Evolutionary conservation across 1,284 basidiomycete genomes (phyloP).

Genomic region (Phenoliferia sp.): DNA sequence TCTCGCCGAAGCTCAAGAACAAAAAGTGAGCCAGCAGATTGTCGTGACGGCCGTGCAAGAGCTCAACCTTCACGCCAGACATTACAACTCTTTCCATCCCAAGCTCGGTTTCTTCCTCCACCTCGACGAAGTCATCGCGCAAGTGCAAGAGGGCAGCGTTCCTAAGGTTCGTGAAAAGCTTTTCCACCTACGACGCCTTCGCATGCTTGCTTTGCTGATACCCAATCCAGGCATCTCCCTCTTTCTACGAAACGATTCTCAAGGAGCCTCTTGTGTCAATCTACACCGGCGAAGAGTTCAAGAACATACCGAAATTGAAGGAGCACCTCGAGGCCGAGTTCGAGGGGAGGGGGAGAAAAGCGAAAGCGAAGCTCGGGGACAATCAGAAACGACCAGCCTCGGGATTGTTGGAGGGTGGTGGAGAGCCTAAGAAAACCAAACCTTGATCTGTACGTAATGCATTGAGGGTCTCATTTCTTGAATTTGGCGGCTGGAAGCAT

Average conservation of each 20-base stretch:
- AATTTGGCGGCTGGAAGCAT: too few relatives aligned
- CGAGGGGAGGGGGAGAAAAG: conserved; percentile 14
- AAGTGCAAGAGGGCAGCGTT: conserved; percentile 55
- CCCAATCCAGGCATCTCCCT: background rate
- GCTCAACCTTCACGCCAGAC: conserved; percentile 46
- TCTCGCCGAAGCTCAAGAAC: conserved; percentile 67
- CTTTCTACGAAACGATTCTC: conserved; percentile 58
- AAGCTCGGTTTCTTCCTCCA: conserved; percentile 78
- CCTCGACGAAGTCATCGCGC: conserved; percentile 65
- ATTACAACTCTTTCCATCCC: conserved; percentile 92
- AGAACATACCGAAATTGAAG: conserved; percentile 73
- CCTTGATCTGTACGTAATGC: too few relatives aligned
- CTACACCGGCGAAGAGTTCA: conserved; percentile 51
- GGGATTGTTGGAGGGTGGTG: too few relatives aligned
- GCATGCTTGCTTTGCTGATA: background rate
- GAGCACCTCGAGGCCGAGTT: conserved; percentile 62
- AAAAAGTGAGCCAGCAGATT: conserved; percentile 52
- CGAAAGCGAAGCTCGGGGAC: background rate
- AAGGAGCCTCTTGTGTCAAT: conserved; percentile 65
- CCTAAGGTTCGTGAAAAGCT: too few relatives aligned
- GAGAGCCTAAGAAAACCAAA: too few relatives aligned
- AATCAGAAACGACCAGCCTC: background rate
- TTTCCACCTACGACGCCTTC: background rate
- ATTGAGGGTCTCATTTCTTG: too few relatives aligned
- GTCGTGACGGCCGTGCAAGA: too few relatives aligned